These are phyloP conservation scores for Fomitopsis palustris DNA, from an alignment of 1,284 basidiomycete genomes.

Conservation along the genomic window DNA sequence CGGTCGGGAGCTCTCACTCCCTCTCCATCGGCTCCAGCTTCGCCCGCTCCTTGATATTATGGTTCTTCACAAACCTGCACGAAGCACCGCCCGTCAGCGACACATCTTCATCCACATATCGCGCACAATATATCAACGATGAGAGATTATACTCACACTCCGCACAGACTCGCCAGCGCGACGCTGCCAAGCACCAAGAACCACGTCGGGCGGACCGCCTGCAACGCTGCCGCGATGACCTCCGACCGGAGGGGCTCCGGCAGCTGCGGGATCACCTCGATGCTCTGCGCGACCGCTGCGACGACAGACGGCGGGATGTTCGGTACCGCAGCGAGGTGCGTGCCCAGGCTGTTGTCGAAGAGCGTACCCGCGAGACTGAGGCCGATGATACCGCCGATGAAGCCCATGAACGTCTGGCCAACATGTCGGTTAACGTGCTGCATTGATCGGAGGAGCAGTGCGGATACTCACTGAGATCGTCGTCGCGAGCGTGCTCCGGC, in stretches of 20 bases:
- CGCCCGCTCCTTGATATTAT: not conserved
- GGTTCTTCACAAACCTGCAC: not conserved
- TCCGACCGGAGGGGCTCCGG: constrained; percentile 5
- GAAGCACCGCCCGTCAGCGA: not conserved
- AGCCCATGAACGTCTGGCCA: constrained; percentile 1
- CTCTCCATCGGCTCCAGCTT: not conserved
- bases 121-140: not conserved
- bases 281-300: constrained; percentile 1
- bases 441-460: not conserved
- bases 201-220: constrained; percentile 3
- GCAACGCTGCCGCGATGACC: constrained; percentile 4
- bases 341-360: constrained; percentile 7
- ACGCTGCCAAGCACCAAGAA: constrained; percentile 1
- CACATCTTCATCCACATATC: not conserved
- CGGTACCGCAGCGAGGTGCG: not conserved
- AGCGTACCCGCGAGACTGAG: constrained; percentile 9
- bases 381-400: constrained; percentile 6
- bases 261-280: constrained; percentile 5
- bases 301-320: constrained; percentile 2
- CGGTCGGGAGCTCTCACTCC: too few species aligned
- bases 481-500: constrained; percentile 8
- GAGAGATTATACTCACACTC: not conserved
- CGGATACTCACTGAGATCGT: constrained; percentile 1
- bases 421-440: not conserved
- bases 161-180: not conserved